These are phyloP conservation scores for Dalechampia spathulata DNA, from an alignment of 441 rosid species.

Conservation along the genomic window DNA sequence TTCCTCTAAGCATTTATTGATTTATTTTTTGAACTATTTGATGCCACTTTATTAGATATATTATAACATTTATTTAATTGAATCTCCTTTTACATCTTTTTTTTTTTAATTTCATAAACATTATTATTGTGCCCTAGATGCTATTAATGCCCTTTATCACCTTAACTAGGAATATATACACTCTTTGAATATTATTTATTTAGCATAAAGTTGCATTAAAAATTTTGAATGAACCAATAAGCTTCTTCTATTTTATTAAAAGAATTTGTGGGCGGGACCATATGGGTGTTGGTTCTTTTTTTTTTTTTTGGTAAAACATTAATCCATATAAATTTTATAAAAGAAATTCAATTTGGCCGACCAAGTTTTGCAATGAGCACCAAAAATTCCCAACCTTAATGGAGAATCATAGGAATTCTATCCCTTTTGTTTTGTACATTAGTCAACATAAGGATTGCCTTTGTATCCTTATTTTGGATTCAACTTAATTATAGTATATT, in stretches of 20 bases:
- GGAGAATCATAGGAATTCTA: slow-evolving; percentile 12
- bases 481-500: slow-evolving; percentile 14
- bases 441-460: slow-evolving; percentile 1
- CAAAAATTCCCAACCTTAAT: slow-evolving; percentile 6
- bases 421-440: slow-evolving; percentile 8
- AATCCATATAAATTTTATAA: neutral
- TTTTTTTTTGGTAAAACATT: neutral
- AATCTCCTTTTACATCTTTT: neutral
- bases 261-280: neutral
- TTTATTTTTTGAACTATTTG: no score
- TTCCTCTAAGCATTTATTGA: slow-evolving; percentile 6
- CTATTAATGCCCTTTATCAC: neutral
- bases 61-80: no score
- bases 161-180: neutral
- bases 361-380: slow-evolving; percentile 20
- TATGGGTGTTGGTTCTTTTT: neutral
- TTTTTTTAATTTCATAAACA: neutral
- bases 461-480: slow-evolving; percentile 19
- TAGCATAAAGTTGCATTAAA: neutral
- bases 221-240: neutral
- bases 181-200: neutral
- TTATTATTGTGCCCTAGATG: slow-evolving; percentile 10
- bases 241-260: neutral
- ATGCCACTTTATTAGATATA: slow-evolving; percentile 8
- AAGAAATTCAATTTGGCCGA: slow-evolving; percentile 23